Evolutionary conservation across 116 monocot species (phyloP).

Genomic region (Phalaenopsis hybrid): DNA sequence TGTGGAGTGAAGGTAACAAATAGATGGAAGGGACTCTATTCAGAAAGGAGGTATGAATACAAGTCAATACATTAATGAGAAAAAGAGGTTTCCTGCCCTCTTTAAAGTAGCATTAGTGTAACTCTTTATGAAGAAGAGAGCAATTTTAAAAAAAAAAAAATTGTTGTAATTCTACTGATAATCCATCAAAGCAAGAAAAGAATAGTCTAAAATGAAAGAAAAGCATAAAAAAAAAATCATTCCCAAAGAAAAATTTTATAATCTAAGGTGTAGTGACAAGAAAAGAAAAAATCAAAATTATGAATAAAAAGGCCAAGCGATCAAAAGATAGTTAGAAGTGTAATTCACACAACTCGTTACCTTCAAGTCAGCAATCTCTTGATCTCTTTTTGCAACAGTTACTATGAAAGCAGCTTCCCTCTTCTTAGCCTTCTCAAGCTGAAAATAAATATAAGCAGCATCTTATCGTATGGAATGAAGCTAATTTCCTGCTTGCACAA

Average conservation of each 20-base stretch:
- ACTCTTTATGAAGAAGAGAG: too few species aligned
- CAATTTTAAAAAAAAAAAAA: not conserved
- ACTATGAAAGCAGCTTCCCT: constrained; percentile 95
- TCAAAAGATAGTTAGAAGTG: constrained; percentile 1
- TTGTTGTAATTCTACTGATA: not conserved
- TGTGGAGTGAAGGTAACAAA: not conserved
- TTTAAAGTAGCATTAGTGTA: not conserved
- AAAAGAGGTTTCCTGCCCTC: not conserved
- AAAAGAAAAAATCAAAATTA: not conserved
- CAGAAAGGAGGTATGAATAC: not conserved
- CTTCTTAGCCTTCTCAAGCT: constrained; percentile 97
- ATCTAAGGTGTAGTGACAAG: not conserved
- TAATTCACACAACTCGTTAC: constrained; percentile 21
- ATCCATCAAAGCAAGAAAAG: not conserved
- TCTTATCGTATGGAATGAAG: not conserved
- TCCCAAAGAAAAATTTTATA: not conserved
- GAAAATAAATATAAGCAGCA: constrained; percentile 1
- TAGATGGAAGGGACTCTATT: not conserved
- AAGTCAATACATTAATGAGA: not conserved
- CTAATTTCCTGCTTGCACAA: not conserved
- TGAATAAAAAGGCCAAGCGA: not conserved
- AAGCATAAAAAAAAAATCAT: not conserved
- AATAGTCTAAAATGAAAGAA: not conserved
- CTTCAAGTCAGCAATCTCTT: constrained; percentile 95
- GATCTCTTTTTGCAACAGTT: constrained; percentile 87